Percentiles rank a stretch among this genome's conserved stretches.
Evolutionary conservation across 164 flowering plant genomes (phyloP).

Genomic region (Warburgia ugandensis): DNA sequence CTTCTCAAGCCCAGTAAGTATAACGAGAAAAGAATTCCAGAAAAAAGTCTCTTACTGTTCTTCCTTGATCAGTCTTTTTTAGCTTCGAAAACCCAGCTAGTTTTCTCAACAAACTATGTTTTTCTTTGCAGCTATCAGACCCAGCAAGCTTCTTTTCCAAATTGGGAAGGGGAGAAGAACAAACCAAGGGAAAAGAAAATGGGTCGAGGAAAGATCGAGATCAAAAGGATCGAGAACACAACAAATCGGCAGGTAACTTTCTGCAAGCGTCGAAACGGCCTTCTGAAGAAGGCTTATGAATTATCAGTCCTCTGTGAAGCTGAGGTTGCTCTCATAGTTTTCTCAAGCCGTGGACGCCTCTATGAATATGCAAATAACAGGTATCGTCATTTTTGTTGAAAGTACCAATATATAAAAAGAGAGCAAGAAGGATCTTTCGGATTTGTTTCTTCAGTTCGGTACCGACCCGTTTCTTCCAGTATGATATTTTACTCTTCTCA

Average conservation of each 20-base stretch:
- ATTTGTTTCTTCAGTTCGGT: not conserved
- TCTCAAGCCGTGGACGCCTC: slow-evolving; percentile 27
- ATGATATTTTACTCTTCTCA: slow-evolving; percentile 1
- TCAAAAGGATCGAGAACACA: slow-evolving; percentile 25
- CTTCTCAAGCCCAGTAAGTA: slow-evolving; percentile 2
- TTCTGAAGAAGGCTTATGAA: slow-evolving; percentile 27
- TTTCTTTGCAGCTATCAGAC: too few species aligned
- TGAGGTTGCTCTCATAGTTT: slow-evolving; percentile 24
- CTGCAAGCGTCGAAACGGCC: slow-evolving; percentile 26
- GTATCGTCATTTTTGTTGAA: slow-evolving; percentile 1
- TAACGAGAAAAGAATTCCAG: not conserved
- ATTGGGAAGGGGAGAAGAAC: not conserved
- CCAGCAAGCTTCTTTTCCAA: not conserved
- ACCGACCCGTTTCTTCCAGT: too few species aligned
- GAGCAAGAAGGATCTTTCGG: not conserved
- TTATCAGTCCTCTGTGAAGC: slow-evolving; percentile 26
- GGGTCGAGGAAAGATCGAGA: slow-evolving; percentile 28
- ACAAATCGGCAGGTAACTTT: slow-evolving; percentile 27
- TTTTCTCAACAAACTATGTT: slow-evolving; percentile 4
- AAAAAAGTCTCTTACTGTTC: not conserved
- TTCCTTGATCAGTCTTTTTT: not conserved
- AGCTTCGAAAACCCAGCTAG: slow-evolving; percentile 5
- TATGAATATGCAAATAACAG: slow-evolving; percentile 24
- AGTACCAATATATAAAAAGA: not conserved
- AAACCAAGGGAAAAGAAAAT: slow-evolving; percentile 11